These are phyloP conservation scores for Fusarium poae DNA, from an alignment of 2,329 filamentous ascomycete species.

Conservation along the genomic window DNA sequence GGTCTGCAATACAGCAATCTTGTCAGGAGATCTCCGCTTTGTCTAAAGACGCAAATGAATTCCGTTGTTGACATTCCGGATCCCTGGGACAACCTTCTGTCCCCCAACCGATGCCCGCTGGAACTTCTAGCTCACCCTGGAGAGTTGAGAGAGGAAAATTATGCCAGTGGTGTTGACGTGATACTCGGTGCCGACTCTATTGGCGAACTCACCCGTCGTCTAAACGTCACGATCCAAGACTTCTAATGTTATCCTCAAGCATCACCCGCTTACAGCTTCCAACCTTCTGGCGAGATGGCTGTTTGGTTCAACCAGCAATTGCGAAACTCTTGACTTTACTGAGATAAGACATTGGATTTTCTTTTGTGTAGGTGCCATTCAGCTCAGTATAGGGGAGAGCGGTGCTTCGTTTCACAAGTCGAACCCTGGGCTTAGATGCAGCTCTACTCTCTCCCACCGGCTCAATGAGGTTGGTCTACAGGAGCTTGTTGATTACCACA, in stretches of 20 bases:
- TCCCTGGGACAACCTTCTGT: conserved; percentile 39
- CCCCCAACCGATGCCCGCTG: conserved; percentile 20
- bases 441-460: conserved; percentile 7
- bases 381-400: not conserved
- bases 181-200: conserved; percentile 5
- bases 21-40: conserved; percentile 1
- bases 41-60: conserved; percentile 18
- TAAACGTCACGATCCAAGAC: conserved; percentile 11
- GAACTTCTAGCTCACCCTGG: conserved; percentile 27
- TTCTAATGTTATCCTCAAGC: not conserved
- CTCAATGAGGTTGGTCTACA: not conserved
- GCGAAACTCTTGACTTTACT: conserved; percentile 26
- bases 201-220: conserved; percentile 12
- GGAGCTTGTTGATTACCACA: conserved; percentile 1
- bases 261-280: conserved; percentile 32
- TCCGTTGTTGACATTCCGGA: conserved; percentile 20
- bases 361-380: conserved; percentile 22
- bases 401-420: not conserved
- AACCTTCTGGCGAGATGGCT: not conserved
- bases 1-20: conserved; percentile 40
- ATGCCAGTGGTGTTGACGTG: not conserved
- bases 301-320: conserved; percentile 42
- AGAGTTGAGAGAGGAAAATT: conserved; percentile 14
- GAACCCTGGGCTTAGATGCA: conserved; percentile 2
- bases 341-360: conserved; percentile 28